These are phyloP conservation scores for Neurospora sp. DNA, from an alignment of 495 filamentous ascomycete genomes.

Conservation along the genomic window DNA sequence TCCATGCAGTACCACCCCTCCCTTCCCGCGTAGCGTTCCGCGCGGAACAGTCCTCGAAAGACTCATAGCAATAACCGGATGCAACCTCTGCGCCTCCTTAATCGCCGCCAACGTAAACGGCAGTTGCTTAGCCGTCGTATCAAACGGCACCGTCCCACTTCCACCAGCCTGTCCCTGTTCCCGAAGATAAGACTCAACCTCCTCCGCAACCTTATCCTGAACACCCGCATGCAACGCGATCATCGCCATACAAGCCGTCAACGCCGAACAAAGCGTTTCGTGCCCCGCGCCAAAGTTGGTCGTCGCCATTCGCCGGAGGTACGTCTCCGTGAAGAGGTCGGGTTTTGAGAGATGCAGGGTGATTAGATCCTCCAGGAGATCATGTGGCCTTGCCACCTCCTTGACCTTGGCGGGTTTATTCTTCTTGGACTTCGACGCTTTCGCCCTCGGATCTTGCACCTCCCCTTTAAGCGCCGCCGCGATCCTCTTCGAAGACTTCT, in stretches of 20 bases:
- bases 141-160: not conserved
- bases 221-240: constrained; percentile 18
- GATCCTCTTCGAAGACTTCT: constrained; percentile 18
- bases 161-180: not conserved
- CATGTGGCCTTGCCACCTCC: constrained; percentile 2
- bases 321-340: constrained; percentile 23
- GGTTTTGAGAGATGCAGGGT: constrained; percentile 23
- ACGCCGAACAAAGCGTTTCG: constrained; percentile 39
- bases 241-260: constrained; percentile 27
- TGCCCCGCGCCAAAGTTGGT: constrained; percentile 41
- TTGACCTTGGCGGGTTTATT: not conserved
- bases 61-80: constrained; percentile 47
- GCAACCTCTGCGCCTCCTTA: constrained; percentile 52
- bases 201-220: constrained; percentile 13
- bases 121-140: constrained; percentile 10
- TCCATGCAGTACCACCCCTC: constrained; percentile 29
- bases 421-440: not conserved
- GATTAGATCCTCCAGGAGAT: constrained; percentile 29
- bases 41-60: constrained; percentile 44
- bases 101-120: constrained; percentile 51
- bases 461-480: constrained; percentile 6
- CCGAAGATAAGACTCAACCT: constrained; percentile 8
- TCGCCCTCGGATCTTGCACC: not conserved
- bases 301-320: constrained; percentile 33
- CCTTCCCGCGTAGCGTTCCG: constrained; percentile 17